These are phyloP conservation scores for Citrullus mucosospermus DNA, from an alignment of 306 rosid genomes.

Conservation along the genomic window DNA sequence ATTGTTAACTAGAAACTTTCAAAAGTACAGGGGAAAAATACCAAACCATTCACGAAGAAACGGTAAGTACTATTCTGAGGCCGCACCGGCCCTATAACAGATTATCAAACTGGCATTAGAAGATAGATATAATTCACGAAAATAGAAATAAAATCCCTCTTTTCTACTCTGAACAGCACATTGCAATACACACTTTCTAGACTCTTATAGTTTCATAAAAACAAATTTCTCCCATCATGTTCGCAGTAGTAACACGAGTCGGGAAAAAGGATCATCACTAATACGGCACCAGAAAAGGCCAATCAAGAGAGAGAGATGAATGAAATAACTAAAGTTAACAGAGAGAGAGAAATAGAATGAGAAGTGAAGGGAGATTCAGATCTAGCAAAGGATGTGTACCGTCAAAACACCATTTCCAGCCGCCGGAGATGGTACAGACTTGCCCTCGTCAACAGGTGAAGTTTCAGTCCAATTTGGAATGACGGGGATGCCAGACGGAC, in stretches of 20 bases:
- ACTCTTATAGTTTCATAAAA: neutral
- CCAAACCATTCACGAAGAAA: neutral
- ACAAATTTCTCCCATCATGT: neutral
- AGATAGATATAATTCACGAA: neutral
- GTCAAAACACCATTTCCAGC: neutral
- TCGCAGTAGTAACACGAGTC: neutral
- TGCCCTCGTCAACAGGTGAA: neutral
- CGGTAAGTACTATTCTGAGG: neutral
- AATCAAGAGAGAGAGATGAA: neutral
- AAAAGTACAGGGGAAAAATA: neutral
- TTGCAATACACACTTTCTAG: neutral
- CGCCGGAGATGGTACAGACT: neutral
- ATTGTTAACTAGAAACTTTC: neutral
- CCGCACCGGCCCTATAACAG: neutral
- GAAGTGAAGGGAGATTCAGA: neutral
- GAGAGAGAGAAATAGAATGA: neutral
- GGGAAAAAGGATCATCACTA: neutral
- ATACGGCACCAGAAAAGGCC: neutral
- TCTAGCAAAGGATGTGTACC: neutral
- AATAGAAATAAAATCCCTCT: neutral
- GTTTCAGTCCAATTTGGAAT: neutral
- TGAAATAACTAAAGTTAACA: too few species aligned
- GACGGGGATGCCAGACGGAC: neutral
- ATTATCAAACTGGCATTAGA: neutral
- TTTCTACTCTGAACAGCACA: neutral